Conservation (phyloP, 2,329 filamentous ascomycete genomes). For the Ophiocordyceps sinensis region DNA sequence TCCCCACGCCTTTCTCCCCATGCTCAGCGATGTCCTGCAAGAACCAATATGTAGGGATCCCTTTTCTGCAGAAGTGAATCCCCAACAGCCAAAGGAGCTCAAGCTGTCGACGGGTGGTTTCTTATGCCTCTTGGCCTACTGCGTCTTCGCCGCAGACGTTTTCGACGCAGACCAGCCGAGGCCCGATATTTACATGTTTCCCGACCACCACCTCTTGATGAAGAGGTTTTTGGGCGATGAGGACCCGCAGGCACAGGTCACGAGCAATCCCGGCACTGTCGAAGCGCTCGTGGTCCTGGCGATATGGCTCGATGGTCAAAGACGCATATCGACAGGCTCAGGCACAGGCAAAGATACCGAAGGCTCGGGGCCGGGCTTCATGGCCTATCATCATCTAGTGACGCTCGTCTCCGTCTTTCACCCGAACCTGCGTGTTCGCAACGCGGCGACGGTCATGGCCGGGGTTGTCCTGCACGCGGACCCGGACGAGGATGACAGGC, state of each 20-base stretch:
- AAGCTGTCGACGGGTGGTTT: slow-evolving; percentile 44
- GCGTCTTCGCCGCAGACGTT: slow-evolving; percentile 45
- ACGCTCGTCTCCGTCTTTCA: slow-evolving; percentile 45
- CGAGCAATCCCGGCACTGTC: slow-evolving; percentile 35
- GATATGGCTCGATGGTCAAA: slow-evolving; percentile 40
- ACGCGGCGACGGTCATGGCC: slow-evolving; percentile 38
- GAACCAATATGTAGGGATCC: slow-evolving; percentile 28
- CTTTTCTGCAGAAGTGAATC: slow-evolving; percentile 29
- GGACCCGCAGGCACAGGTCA: slow-evolving; percentile 33
- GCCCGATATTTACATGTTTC: slow-evolving; percentile 43
- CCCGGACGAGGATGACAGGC: slow-evolving; percentile 41
- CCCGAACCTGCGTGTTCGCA: slow-evolving; percentile 36
- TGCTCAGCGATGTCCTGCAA: slow-evolving; percentile 30
- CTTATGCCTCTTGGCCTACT: slow-evolving; percentile 45
- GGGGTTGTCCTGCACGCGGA: slow-evolving; percentile 42
- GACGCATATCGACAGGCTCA: slow-evolving; percentile 20
- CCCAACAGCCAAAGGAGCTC: slow-evolving; percentile 33
- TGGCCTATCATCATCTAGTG: slow-evolving; percentile 45
- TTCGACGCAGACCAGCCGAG: slow-evolving; percentile 41
- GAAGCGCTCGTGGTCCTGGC: slow-evolving; percentile 47
- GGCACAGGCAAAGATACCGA: slow-evolving; percentile 13
- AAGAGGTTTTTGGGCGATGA: slow-evolving; percentile 36
- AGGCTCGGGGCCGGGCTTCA: slow-evolving; percentile 25
- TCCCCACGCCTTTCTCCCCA: slow-evolving; percentile 26
- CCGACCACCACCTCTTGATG: slow-evolving; percentile 41